phyloP scores from a whole-genome alignment of 257 asterid genomes.

The Pogostemon cablin region DNA sequence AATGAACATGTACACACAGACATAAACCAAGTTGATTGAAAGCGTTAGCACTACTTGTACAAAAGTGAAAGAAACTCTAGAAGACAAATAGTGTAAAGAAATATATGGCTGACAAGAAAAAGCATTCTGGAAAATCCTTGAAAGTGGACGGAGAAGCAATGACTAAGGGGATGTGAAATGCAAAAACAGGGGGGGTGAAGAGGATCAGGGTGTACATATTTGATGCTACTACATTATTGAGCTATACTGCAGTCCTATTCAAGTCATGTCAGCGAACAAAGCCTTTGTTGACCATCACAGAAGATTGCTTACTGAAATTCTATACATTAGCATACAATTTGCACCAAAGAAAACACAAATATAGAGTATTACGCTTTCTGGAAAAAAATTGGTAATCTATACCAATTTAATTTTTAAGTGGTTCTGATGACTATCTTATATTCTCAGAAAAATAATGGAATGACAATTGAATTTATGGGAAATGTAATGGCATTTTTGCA shows the following conservation, averaged over 20 bases:
- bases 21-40: background rate
- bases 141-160: conserved; percentile 8
- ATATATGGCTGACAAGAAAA: conserved; percentile 17
- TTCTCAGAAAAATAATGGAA: conserved; percentile 16
- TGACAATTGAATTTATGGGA: background rate
- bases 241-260: conserved; percentile 15
- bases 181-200: conserved; percentile 16
- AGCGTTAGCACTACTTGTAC: conserved; percentile 5
- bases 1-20: conserved; percentile 9
- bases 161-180: conserved; percentile 3
- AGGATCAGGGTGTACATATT: conserved; percentile 10
- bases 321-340: conserved; percentile 18
- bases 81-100: background rate
- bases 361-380: background rate
- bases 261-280: conserved; percentile 11
- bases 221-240: background rate
- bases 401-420: background rate
- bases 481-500: conserved; percentile 18
- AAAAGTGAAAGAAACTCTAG: conserved; percentile 11
- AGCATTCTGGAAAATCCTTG: conserved; percentile 21
- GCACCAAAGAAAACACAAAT: conserved; percentile 8
- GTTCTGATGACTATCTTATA: background rate
- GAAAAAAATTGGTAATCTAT: too few relatives aligned
- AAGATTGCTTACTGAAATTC: background rate
- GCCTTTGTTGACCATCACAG: conserved; percentile 16